Percentiles rank a stretch among this genome's conserved stretches.
These are phyloP conservation scores for Poa annua DNA, from an alignment of 176 grass and related monocot genomes.

Conservation along the genomic window DNA sequence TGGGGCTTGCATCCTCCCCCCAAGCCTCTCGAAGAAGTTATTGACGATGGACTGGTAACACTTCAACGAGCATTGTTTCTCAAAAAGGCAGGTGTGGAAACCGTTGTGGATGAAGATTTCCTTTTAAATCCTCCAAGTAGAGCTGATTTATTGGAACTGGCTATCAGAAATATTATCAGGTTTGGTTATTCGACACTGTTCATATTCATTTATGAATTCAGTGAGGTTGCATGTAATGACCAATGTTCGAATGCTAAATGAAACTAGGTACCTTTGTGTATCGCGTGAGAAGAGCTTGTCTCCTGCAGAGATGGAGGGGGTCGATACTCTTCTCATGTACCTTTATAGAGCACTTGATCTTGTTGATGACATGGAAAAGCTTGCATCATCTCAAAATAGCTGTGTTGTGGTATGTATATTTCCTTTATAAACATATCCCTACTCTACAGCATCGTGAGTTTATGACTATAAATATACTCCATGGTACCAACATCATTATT, in stretches of 20 bases:
- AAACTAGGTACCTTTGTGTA: slow-evolving; percentile 73
- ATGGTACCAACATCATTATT: neutral
- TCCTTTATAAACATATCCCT: slow-evolving; percentile 12
- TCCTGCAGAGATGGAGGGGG: slow-evolving; percentile 76
- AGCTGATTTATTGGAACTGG: slow-evolving; percentile 75
- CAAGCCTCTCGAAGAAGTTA: slow-evolving; percentile 94
- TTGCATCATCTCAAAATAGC: slow-evolving; percentile 88
- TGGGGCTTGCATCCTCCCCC: slow-evolving; percentile 97
- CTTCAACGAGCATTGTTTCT: slow-evolving; percentile 84
- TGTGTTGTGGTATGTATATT: slow-evolving; percentile 81
- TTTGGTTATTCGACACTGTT: slow-evolving; percentile 45
- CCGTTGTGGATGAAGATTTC: slow-evolving; percentile 82
- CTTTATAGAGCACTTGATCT: slow-evolving; percentile 96
- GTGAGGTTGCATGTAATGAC: slow-evolving; percentile 8
- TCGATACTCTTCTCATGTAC: slow-evolving; percentile 99
- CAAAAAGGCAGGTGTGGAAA: slow-evolving; percentile 91
- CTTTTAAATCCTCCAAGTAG: slow-evolving; percentile 89
- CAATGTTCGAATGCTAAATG: slow-evolving; percentile 34
- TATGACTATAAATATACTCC: slow-evolving; percentile 3
- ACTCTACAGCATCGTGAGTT: slow-evolving; percentile 29
- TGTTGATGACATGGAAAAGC: slow-evolving; percentile 96
- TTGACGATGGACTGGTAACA: slow-evolving; percentile 81
- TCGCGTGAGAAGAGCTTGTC: slow-evolving; percentile 67
- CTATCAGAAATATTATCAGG: slow-evolving; percentile 96
- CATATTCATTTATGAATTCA: slow-evolving; percentile 40